A percentile compares a stretch with the other conserved stretches of the same genome.
Evolutionary conservation across 2,329 filamentous ascomycete species (phyloP).

Genomic region (Paraphaeosphaeria minitans): DNA sequence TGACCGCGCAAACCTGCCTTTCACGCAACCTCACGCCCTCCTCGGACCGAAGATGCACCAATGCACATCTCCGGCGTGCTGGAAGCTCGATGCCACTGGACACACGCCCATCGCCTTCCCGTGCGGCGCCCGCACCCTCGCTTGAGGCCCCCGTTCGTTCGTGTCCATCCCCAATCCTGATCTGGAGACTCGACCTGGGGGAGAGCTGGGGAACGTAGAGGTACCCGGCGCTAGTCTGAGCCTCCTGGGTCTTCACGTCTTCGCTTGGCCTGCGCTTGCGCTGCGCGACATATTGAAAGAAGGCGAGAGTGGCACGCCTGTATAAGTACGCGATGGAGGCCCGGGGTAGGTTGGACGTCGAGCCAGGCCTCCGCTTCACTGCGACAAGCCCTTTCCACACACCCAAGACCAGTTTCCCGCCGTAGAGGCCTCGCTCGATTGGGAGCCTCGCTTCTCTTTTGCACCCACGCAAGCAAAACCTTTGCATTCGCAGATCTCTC

Average conservation of each 20-base stretch:
- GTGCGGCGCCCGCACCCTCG: background rate
- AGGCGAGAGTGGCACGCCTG: constrained; percentile 5
- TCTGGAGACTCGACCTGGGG: constrained; percentile 3
- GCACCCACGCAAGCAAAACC: background rate
- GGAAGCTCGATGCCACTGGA: background rate
- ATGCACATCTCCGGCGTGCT: background rate
- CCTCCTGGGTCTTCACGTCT: constrained; percentile 17
- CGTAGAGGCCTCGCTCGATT: background rate
- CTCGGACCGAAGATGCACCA: constrained; percentile 17
- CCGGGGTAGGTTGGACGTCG: background rate
- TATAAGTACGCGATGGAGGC: constrained; percentile 7
- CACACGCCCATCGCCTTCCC: background rate
- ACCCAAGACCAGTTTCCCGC: background rate
- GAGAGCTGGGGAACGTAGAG: background rate
- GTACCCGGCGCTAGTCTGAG: constrained; percentile 31
- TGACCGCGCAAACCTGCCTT: constrained; percentile 6
- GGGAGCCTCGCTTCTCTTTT: background rate
- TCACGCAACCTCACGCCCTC: background rate
- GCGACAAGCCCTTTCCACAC: background rate
- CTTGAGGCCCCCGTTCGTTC: background rate
- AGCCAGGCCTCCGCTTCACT: background rate
- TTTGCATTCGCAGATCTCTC: background rate
- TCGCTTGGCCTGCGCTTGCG: constrained; percentile 18
- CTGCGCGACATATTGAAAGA: constrained; percentile 14
- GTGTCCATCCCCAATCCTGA: constrained; percentile 14